Conservation (phyloP, 2,329 filamentous ascomycete genomes). For the Cladosporium austrohemisphaericum region DNA sequence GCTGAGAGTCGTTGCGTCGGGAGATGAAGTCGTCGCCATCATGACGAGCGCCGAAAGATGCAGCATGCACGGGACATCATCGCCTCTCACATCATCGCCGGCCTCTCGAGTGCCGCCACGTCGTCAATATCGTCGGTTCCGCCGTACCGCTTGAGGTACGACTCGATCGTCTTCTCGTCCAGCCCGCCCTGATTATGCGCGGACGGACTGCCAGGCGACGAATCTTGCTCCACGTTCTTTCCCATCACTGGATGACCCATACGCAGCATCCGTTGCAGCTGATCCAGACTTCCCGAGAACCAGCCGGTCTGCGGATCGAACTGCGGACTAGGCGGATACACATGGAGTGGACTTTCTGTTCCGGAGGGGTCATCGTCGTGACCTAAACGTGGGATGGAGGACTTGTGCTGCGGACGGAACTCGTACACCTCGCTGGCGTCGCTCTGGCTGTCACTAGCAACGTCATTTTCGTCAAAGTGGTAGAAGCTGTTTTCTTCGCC, state of each 20-base stretch:
- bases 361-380: not conserved
- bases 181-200: constrained; percentile 1
- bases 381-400: constrained; percentile 9
- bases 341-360: constrained; percentile 2
- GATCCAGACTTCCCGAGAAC: constrained; percentile 32
- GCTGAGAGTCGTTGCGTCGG: no score
- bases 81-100: constrained; percentile 10
- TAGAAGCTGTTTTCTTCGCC: constrained; percentile 32
- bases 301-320: constrained; percentile 31
- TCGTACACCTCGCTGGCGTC: constrained; percentile 29
- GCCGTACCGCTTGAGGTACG: constrained; percentile 10
- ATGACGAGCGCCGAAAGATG: no score
- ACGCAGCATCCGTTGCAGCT: constrained; percentile 22
- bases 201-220: constrained; percentile 7
- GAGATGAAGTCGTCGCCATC: no score
- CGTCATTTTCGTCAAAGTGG: constrained; percentile 27
- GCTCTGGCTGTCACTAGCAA: constrained; percentile 28
- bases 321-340: constrained; percentile 18
- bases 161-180: constrained; percentile 11
- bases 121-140: constrained; percentile 10
- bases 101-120: not conserved
- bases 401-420: constrained; percentile 24
- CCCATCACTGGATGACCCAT: constrained; percentile 4
- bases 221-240: not conserved
- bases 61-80: no score